Conservation (phyloP, 2,329 filamentous ascomycete species). For the Fusarium scirpi region DNA sequence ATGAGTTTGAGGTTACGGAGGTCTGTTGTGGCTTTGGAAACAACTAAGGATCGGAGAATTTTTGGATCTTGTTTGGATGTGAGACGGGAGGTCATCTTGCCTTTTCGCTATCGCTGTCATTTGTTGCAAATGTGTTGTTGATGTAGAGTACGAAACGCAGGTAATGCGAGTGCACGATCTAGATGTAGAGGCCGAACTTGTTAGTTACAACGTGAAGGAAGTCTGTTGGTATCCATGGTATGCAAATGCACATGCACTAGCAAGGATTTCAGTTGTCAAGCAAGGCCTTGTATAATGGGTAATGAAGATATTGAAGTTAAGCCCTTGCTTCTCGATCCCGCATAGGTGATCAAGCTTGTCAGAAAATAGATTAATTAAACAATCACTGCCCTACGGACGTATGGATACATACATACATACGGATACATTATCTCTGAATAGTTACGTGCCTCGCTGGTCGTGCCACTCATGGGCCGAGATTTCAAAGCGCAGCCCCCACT, state of each 20-base stretch:
- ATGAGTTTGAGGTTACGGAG: not conserved
- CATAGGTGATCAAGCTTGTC: not conserved
- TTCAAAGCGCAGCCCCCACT: conserved; percentile 14
- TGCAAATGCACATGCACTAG: not conserved
- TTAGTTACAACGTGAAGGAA: not conserved
- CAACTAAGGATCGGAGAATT: not conserved
- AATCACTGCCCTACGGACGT: not conserved
- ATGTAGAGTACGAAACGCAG: too few species aligned
- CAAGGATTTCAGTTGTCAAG: not conserved
- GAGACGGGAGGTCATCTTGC: not conserved
- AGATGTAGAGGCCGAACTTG: not conserved
- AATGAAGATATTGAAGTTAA: not conserved
- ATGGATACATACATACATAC: not conserved
- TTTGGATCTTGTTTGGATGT: conserved; percentile 1
- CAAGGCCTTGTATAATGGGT: not conserved
- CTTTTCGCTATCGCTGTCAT: not conserved
- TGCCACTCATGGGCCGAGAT: conserved; percentile 25
- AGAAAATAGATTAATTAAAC: not conserved
- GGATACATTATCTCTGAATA: conserved; percentile 7
- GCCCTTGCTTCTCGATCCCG: conserved; percentile 1
- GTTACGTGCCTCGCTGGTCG: conserved; percentile 6
- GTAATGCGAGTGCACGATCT: too few species aligned
- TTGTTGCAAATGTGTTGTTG: not conserved
- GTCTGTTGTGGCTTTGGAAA: not conserved
- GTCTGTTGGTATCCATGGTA: not conserved